A percentile compares a stretch with the other conserved stretches of the same genome.
Conservation (phyloP, 1,284 basidiomycete genomes). For the Dichomitus squalens region DNA sequence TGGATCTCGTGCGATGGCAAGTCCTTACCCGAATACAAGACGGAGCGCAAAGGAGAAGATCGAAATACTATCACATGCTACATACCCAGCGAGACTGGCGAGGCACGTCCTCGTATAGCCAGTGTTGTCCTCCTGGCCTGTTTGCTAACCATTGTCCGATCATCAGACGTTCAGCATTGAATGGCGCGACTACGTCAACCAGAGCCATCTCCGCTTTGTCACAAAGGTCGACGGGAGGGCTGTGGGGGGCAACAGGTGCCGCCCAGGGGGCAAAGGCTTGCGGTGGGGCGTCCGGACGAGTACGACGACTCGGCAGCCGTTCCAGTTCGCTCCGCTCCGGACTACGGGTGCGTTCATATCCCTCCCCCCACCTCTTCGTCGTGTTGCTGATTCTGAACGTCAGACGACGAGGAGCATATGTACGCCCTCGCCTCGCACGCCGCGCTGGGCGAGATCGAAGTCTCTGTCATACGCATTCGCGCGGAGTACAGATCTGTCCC, state of each 20-base stretch:
- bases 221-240: constrained; percentile 7
- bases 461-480: constrained; percentile 8
- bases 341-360: constrained; percentile 12
- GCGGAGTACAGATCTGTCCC: background rate
- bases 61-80: constrained; percentile 15
- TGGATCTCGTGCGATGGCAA: constrained; percentile 9
- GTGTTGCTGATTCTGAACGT: background rate
- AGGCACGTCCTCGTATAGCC: constrained; percentile 5
- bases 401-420: constrained; percentile 9
- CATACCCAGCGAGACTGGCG: constrained; percentile 20
- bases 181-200: constrained; percentile 6
- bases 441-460: constrained; percentile 16
- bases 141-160: background rate
- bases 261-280: background rate
- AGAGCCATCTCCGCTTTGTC: constrained; percentile 3
- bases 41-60: background rate
- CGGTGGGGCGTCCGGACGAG: constrained; percentile 9
- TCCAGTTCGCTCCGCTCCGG: constrained; percentile 10
- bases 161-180: constrained; percentile 7
- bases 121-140: background rate
- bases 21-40: constrained; percentile 6
- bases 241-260: constrained; percentile 7
- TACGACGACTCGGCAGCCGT: background rate
- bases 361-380: background rate
- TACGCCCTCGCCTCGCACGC: constrained; percentile 1